Percentiles rank a stretch among this genome's conserved stretches.
Conservation (phyloP, 805 yeast genomes). For the Zygoascus bituminiphila region DNA sequence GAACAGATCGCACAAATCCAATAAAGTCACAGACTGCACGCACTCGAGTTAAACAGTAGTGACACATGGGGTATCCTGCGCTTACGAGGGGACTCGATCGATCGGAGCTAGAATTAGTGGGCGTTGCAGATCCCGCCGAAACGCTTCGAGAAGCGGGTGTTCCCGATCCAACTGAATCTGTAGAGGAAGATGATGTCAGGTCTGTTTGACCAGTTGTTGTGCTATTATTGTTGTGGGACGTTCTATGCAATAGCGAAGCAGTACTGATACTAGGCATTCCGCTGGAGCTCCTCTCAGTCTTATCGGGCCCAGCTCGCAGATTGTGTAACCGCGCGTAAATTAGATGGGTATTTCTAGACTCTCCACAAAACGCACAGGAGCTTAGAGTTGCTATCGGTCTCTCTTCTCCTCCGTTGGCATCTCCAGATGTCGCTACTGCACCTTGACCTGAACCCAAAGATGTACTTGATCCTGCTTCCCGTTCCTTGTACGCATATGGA, state of each 20-base stretch:
- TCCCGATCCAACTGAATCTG: background rate
- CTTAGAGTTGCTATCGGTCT: slow-evolving; percentile 69
- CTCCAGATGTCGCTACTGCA: background rate
- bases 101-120: background rate
- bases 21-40: slow-evolving; percentile 79
- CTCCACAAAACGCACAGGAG: slow-evolving; percentile 83
- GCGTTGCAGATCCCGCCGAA: slow-evolving; percentile 1
- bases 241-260: background rate
- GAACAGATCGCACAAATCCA: slow-evolving; percentile 62
- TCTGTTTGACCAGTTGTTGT: background rate
- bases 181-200: no score
- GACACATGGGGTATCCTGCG: slow-evolving; percentile 60
- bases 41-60: slow-evolving; percentile 68
- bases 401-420: background rate
- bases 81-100: slow-evolving; percentile 19
- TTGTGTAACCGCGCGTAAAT: slow-evolving; percentile 73
- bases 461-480: slow-evolving; percentile 7
- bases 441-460: background rate
- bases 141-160: background rate
- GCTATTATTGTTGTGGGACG: background rate
- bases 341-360: slow-evolving; percentile 55
- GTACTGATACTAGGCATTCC: background rate
- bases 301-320: slow-evolving; percentile 37
- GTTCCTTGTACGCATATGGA: slow-evolving; percentile 31
- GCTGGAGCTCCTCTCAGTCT: slow-evolving; percentile 16